These are phyloP conservation scores for Hygrophorus pudorinus DNA, from an alignment of 768 basidiomycete species.

Conservation along the genomic window DNA sequence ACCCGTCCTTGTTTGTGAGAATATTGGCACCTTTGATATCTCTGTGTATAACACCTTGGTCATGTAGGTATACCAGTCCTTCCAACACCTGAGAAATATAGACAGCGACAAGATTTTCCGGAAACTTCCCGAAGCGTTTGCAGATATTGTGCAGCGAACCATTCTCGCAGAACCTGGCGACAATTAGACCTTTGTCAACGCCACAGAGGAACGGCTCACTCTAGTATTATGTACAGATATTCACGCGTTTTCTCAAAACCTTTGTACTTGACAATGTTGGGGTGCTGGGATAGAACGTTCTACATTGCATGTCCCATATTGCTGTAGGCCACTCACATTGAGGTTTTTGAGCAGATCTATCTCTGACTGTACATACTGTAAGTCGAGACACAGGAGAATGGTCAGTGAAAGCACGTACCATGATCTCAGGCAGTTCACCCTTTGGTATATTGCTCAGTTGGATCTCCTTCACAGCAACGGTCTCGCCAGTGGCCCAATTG, in stretches of 20 bases:
- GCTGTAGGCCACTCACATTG: constrained; percentile 45
- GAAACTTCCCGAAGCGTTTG: constrained; percentile 98
- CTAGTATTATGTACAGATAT: constrained; percentile 93
- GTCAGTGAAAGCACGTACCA: constrained; percentile 46
- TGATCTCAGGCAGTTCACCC: constrained; percentile 90
- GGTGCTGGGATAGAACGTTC: constrained; percentile 45
- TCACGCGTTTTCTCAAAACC: constrained; percentile 94
- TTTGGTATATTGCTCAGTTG: constrained; percentile 90
- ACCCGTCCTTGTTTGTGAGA: constrained; percentile 96
- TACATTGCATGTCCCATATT: constrained; percentile 4
- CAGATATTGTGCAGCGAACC: constrained; percentile 92
- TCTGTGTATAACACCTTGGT: constrained; percentile 98
- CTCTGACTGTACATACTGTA: constrained; percentile 57
- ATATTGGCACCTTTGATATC: constrained; percentile 99
- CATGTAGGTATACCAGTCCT: constrained; percentile 93
- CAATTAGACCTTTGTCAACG: background rate
- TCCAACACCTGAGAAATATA: constrained; percentile 96
- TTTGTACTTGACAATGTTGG: constrained; percentile 98
- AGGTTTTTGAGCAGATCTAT: constrained; percentile 97
- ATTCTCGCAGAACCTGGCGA: constrained; percentile 86
- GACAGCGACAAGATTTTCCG: constrained; percentile 91
- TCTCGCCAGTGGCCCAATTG: constrained; percentile 96
- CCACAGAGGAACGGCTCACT: constrained; percentile 38
- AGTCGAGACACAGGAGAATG: constrained; percentile 3
- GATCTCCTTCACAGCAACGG: constrained; percentile 98